Evolutionary conservation across 1,139 yeast genomes (phyloP), one percentile per base, ranked within the genome.

Genomic region (Arxiozyma slooffiae): DNA sequence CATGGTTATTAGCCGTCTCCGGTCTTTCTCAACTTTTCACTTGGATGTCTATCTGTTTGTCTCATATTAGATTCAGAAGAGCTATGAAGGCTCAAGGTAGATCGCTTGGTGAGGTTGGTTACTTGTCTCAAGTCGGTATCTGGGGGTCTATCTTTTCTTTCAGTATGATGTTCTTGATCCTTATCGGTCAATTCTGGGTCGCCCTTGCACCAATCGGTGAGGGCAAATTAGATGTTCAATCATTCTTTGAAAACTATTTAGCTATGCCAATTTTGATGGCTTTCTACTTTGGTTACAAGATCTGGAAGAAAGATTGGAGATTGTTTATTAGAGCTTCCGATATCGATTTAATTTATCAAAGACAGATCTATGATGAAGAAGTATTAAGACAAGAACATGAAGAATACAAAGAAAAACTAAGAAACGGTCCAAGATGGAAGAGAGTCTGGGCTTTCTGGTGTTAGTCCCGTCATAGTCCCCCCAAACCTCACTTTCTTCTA

Each of bases 321-420:
- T 60, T 79, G 39, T 76, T 67, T 59, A 70, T 76, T 60, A 74
- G 76, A 57, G 76, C 81, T 45, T 64, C 71, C 50, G 79, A 81
- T 52, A 77, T 84, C 56, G 89, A 82, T 63, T 68, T 84, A 54
- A 87, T 82, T 59, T 74, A 81, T 26, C 89, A 89, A 64, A 81
- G 89, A 77, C 78, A 85, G 63, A 84, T 81, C 56, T 69, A 77
- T 53, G 90, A 84, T 63, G 70, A 82, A 61, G 90, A 84, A 57
- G 71, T 81, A 50, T 71, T 82, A 61, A 81, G 73, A 66, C 85
- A 81, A 67, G 89, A 83, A 69, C 70, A 81, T 60, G 81, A 79
- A 39, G 87, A 82, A 69, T 85, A 81, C 67, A 78, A 69, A 60
- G 84, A 79, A 36, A 70, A 64, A 57, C 57, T 80, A 55, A 78